A percentile compares a stretch with the other conserved stretches of the same genome.
These are phyloP conservation scores for Berberis vulgaris DNA, from an alignment of 164 flowering plant genomes.

Conservation along the genomic window DNA sequence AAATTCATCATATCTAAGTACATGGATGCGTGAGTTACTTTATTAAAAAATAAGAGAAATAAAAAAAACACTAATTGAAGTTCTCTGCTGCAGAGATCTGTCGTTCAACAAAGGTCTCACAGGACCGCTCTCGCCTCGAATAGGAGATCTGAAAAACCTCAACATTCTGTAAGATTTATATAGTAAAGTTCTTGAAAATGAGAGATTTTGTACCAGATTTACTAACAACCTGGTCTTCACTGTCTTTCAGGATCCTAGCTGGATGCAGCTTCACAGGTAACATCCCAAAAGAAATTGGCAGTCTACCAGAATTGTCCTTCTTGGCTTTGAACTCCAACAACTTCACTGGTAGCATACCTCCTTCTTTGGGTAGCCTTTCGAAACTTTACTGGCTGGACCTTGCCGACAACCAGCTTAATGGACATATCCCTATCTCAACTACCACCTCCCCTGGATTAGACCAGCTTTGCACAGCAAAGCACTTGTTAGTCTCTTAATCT, in stretches of 20 bases:
- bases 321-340: conserved; percentile 86
- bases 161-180: conserved; percentile 50
- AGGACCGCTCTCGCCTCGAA: conserved; percentile 53
- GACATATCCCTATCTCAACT: conserved; percentile 67
- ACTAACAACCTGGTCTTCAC: not conserved
- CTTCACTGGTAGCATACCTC: conserved; percentile 65
- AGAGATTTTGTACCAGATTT: not conserved
- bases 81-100: conserved; percentile 45
- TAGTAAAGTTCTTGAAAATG: not conserved
- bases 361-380: conserved; percentile 67
- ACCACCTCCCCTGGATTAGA: conserved; percentile 57
- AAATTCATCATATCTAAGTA: too few species aligned
- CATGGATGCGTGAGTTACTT: too few species aligned
- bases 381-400: conserved; percentile 87
- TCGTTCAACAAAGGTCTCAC: conserved; percentile 67
- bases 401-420: conserved; percentile 79
- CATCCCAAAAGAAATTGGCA: conserved; percentile 78
- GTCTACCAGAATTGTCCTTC: conserved; percentile 55
- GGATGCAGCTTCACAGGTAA: conserved; percentile 75
- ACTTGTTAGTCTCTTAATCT: conserved; percentile 54
- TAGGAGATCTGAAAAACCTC: conserved; percentile 58
- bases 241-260: conserved; percentile 51
- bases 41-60: too few species aligned
- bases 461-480: conserved; percentile 62
- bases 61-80: too few species aligned